Evolutionary conservation across 305 asterid genomes (phyloP), one percentile per base, ranked within the genome.

Genomic region (Andrographis paniculata): DNA sequence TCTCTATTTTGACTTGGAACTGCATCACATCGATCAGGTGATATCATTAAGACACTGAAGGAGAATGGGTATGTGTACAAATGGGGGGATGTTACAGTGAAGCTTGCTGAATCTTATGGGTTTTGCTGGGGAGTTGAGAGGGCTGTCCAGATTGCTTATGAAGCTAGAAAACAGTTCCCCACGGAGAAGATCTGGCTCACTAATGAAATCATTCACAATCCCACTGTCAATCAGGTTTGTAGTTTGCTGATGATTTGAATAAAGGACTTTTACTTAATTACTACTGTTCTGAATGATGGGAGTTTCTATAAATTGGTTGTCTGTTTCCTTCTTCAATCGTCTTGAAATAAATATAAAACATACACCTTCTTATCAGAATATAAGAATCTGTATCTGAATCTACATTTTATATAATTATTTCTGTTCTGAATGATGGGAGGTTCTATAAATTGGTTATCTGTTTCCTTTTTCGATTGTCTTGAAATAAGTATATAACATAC

Each of bases 51-150:
- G 83, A 87, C 61, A 31, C 61, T 91, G 87, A 87, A 81, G 85
- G 96, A 83, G 45, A 91, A 87, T 45, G 96, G 72, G 52, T 38
- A 46, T 50, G 76, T 78, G 66, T 83, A 87, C 69, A 91, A 80
- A 9, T 91, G 95, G 95, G 96, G 96, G 60, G 67, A 81, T 69
- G 96, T 91, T 36, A 91, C 94, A 0, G 85, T 91, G 23, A 84
- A 74, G 74, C 95, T 91, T 58, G 99, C 99, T 11, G 96, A 83
- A 69, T 60, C 96, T 19, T 87, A 81, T 75, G 99, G 96, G 24
- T 83, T 91, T 43, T 91, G 99, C 78, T 87, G 95, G 99, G 99
- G 96, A 1, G 99, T 87, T 14, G 95, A 91, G 70, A 83, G 96
- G 30, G 96, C 99, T 22, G 95, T 91, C 50, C 96, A 91, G 83